Conservation (phyloP, 345 rosid genomes). For the Salix koriyanagi region DNA sequence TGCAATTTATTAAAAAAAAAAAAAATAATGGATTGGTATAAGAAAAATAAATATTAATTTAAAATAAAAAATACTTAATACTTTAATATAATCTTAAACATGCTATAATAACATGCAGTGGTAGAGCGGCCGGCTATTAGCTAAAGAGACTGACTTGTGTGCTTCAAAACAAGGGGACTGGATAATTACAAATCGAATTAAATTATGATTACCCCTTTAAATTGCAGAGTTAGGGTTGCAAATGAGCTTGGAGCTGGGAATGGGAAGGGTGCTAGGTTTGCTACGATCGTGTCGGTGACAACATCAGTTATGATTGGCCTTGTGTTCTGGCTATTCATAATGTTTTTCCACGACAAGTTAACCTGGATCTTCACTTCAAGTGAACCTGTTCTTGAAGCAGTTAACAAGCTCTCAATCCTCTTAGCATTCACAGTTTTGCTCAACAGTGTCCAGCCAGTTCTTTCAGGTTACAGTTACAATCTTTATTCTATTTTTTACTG, state of each 20-base stretch:
- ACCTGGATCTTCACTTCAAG: conserved; percentile 64
- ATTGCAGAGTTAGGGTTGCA: conserved; percentile 74
- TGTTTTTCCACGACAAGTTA: conserved; percentile 37
- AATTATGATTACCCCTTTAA: too few relatives aligned
- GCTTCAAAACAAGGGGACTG: too few relatives aligned
- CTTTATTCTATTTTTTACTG: too few relatives aligned
- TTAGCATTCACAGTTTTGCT: conserved; percentile 73
- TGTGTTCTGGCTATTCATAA: conserved; percentile 48
- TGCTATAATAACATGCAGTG: too few relatives aligned
- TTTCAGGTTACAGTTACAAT: conserved; percentile 45
- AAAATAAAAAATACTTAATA: too few relatives aligned
- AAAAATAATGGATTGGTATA: too few relatives aligned
- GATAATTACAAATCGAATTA: too few relatives aligned
- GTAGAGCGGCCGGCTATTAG: too few relatives aligned
- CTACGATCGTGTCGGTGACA: conserved; percentile 49
- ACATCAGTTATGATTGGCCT: conserved; percentile 58
- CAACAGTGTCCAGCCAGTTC: conserved; percentile 83
- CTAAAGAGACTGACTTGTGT: too few relatives aligned
- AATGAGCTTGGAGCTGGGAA: conserved; percentile 91
- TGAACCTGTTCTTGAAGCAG: conserved; percentile 47
- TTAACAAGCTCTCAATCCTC: conserved; percentile 52
- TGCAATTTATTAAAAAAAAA: too few relatives aligned
- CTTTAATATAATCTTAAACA: too few relatives aligned
- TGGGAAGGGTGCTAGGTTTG: conserved; percentile 81
- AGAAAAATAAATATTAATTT: too few relatives aligned